Conservation (phyloP, 2,329 filamentous ascomycete genomes). For the Botrytis galanthina region DNA sequence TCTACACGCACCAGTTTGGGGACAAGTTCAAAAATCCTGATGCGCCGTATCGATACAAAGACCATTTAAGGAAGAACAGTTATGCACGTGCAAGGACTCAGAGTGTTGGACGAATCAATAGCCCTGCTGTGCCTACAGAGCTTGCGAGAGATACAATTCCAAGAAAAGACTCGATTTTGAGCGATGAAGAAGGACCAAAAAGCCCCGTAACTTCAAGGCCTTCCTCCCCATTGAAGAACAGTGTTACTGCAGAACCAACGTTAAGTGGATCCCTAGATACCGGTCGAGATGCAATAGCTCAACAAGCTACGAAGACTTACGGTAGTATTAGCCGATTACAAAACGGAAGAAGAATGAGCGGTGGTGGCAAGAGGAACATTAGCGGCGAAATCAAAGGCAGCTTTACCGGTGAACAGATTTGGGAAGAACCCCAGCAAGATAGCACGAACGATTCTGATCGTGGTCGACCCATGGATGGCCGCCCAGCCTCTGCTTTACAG, state of each 20-base stretch:
- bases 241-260: conserved; percentile 33
- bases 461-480: conserved; percentile 31
- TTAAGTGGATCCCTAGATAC: conserved; percentile 32
- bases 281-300: conserved; percentile 20
- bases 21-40: conserved; percentile 55
- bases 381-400: conserved; percentile 63
- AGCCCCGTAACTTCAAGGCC: not conserved
- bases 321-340: conserved; percentile 27
- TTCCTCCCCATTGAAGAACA: conserved; percentile 38
- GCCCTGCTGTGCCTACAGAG: conserved; percentile 43
- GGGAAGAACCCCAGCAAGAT: conserved; percentile 73
- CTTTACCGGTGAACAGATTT: conserved; percentile 78
- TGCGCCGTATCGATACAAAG: conserved; percentile 64
- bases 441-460: conserved; percentile 21
- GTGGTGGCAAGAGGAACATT: conserved; percentile 55
- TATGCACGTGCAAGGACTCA: conserved; percentile 66
- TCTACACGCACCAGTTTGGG: conserved; percentile 71
- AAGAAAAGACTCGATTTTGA: conserved; percentile 38
- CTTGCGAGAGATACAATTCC: conserved; percentile 34
- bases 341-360: conserved; percentile 27
- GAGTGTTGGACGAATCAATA: conserved; percentile 52
- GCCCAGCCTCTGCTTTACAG: conserved; percentile 49
- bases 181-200: conserved; percentile 37
- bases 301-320: conserved; percentile 30
- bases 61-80: conserved; percentile 68